Conservation (phyloP, 495 filamentous ascomycete genomes). For the Penicillium bialowiezense region DNA sequence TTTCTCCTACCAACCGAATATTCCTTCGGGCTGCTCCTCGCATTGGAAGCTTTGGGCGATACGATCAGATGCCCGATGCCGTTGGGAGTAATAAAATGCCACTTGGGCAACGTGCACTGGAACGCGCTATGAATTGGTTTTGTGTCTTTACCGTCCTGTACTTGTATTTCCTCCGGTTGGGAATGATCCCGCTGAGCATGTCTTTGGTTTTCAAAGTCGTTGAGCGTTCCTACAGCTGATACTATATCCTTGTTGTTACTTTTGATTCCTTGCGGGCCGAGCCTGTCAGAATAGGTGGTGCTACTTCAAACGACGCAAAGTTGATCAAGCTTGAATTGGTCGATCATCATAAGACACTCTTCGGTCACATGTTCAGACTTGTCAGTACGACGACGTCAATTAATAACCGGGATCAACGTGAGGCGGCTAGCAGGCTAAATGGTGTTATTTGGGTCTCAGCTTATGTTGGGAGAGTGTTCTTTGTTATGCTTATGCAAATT, state of each 20-base stretch:
- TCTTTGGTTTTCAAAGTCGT: constrained; percentile 7
- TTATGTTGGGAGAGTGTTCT: no score
- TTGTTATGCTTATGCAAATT: no score
- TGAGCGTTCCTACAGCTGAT: constrained; percentile 10
- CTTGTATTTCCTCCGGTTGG: constrained; percentile 20
- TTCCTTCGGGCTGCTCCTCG: constrained; percentile 2
- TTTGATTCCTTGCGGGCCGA: neutral
- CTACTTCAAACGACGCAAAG: neutral
- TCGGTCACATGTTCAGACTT: no score
- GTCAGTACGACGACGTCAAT: no score
- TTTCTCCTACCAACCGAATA: neutral
- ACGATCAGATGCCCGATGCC: constrained; percentile 27
- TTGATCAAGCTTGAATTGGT: neutral
- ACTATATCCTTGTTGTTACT: constrained; percentile 13
- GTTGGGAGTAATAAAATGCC: constrained; percentile 10
- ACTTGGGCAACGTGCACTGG: constrained; percentile 20
- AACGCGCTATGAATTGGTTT: constrained; percentile 26
- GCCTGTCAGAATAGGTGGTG: constrained; percentile 1
- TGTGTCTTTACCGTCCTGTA: constrained; percentile 21
- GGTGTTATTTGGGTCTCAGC: no score
- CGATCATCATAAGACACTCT: no score
- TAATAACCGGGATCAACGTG: no score
- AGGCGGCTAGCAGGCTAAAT: no score
- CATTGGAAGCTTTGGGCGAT: constrained; percentile 2
- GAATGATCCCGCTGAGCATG: constrained; percentile 6